Evolutionary conservation across 192 early-diverging fungal genomes (phyloP), one percentile per base, ranked within the genome.

Genomic region (Backusella westeae): DNA sequence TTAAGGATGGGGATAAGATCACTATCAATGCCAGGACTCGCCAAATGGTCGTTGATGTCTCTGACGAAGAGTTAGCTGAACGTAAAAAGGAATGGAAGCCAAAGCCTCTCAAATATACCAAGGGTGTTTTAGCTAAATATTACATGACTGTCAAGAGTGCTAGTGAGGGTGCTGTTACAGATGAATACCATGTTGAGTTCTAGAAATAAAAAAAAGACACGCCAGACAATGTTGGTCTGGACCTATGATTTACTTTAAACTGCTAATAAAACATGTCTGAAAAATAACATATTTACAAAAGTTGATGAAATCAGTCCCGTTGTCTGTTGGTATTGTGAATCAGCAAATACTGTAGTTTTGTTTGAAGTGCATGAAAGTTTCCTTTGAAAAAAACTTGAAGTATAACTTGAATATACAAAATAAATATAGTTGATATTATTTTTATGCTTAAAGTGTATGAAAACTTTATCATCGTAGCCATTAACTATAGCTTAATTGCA

Each of bases 41-140:
- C 34, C 84, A 81, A 29, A 92, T 99, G 46, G 82, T 90, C 69
- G 90, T 93, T n/a, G 86, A 94, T 71, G 88, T 97, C 29, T 83
- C 88, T 2, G 94, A 96, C 3, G 90, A 85, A 29, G 96, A 96
- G 80, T 69, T 98, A 73, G 86, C 83, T 23, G 78, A 86, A 65
- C 88, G 98, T 59, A 85, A 88, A 53, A 75, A 81, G 26, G 71
- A 15, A 29, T 99, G 97, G 97, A 87, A 82, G 12, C 89, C 92
- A 15, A 95, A 95, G 32, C 92, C 96, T 39, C 90, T 86, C 77
- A 95, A 96, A 84, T 93, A 90, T 38, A 94, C 89, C 15, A 81
- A 85, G 42, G 98, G 98, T 6, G 95, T 94, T 8, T 84, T 99
- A 77, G 90, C 87, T 75, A 97, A 97, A 89, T 99, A 96, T 77